Base-by-base conservation (phyloP, 2,329 filamentous ascomycete genomes). In the Clonostachys solani region DNA sequence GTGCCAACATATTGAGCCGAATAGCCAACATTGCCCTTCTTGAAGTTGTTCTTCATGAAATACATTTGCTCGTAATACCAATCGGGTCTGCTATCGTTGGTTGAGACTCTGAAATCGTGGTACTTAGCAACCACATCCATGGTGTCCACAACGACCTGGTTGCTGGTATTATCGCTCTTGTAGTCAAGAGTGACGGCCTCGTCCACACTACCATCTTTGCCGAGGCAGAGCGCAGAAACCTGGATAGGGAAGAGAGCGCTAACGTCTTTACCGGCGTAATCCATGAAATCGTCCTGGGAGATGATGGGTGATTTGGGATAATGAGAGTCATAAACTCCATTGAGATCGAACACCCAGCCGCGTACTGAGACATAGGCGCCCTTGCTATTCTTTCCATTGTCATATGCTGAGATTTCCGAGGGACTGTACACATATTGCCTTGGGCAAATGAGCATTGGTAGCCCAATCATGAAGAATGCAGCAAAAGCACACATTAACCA, bases 41-140 rank as follows among this genome's bases (percentile, higher is more conserved):
- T 86, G 74, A 87, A 97, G 55, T 84, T 85, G 33, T 81, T 68
- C 56, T 86, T 87, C 46, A 99, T 72, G 63, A 84, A 82, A 33
- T 84, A 76, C 79, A 96, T 90, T 64, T 92, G 84, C 69, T 99
- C 89, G 48, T 78, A 86, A 70, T 92, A 97, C 94, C 94, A 99
- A 61, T 96, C 90, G 3, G 86, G 83, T 12, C 92, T 85, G 44
- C 80, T 86, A 61, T 96, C 89, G 54, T 91, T 89, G 34, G 80
- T 89, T 60, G 81, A 91, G 60, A 79, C 83, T 49, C 94, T 84
- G 80, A 99, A 99, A 63, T 99, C 94, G 60, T 99, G 94, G 63
- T 95, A 99, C 52, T 80, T 72, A 18, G 83, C 73, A 60, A 96
- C 95, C 18, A 75, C 54, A 59, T 97, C 92, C 5, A 78, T 75